These are phyloP conservation scores for Emmonsiellopsis sp. DNA, from an alignment of 2,329 filamentous ascomycete genomes.

Conservation along the genomic window DNA sequence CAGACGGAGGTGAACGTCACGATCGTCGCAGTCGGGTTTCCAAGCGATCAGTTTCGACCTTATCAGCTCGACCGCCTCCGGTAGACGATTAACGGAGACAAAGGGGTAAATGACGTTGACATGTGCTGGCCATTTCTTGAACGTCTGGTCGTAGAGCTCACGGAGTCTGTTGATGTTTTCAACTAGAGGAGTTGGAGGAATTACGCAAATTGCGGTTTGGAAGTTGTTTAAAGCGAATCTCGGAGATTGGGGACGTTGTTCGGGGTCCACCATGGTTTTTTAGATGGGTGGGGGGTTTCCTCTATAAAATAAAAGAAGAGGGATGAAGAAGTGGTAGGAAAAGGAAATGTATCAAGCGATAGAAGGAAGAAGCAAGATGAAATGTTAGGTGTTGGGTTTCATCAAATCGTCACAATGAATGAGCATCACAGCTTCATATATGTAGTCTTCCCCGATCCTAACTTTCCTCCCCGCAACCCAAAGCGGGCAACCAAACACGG, in stretches of 20 bases:
- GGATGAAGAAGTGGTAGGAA: not conserved
- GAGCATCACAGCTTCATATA: no score
- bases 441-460: no score
- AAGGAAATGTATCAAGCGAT: no score
- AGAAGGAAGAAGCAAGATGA: not conserved
- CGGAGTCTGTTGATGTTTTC: conserved; percentile 45
- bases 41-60: conserved; percentile 21
- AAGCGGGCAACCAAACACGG: no score
- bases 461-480: no score
- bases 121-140: conserved; percentile 56
- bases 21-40: conserved; percentile 5
- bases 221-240: conserved; percentile 29
- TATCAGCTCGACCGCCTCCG: conserved; percentile 34
- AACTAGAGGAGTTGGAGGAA: conserved; percentile 45
- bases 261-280: not conserved
- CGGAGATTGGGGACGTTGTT: not conserved
- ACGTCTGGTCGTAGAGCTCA: conserved; percentile 53
- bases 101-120: conserved; percentile 60
- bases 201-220: conserved; percentile 52
- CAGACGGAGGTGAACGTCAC: conserved; percentile 17
- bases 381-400: not conserved
- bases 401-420: no score
- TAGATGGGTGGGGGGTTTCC: not conserved
- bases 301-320: not conserved
- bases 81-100: conserved; percentile 40